Percentiles rank a stretch among this genome's conserved stretches.
phyloP scores from a whole-genome alignment of 2,329 filamentous ascomycete species.

The Rugonectria rugulosa region DNA sequence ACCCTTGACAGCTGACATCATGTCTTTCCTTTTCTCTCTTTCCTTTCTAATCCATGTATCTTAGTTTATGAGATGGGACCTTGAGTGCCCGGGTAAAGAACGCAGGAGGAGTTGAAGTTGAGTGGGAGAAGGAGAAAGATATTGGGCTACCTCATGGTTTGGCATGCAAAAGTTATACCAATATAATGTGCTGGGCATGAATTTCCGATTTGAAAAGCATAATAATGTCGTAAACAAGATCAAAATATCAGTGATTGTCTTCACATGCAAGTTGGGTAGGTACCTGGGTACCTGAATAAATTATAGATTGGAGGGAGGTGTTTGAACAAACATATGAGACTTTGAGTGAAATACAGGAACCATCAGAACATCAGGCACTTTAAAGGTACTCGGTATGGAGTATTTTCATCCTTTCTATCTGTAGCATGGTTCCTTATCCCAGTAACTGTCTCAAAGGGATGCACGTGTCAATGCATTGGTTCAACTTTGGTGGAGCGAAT shows the following conservation, averaged over 20 bases:
- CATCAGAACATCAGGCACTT: too few species aligned
- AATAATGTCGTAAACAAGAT: too few species aligned
- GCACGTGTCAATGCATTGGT: slow-evolving; percentile 34
- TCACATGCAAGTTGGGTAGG: too few species aligned
- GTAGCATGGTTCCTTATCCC: slow-evolving; percentile 14
- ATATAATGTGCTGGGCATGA: background rate
- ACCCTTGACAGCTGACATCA: slow-evolving; percentile 26
- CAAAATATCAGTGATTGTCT: too few species aligned
- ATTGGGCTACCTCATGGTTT: slow-evolving; percentile 2
- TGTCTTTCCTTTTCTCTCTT: slow-evolving; percentile 24
- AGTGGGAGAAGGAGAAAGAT: slow-evolving; percentile 9
- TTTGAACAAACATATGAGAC: too few species aligned
- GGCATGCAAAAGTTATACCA: background rate
- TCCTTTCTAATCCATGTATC: slow-evolving; percentile 18
- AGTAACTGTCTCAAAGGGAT: slow-evolving; percentile 24
- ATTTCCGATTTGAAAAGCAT: background rate
- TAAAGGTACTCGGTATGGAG: too few species aligned
- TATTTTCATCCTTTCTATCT: too few species aligned
- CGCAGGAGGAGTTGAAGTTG: slow-evolving; percentile 18
- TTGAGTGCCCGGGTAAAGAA: slow-evolving; percentile 10
- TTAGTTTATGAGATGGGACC: slow-evolving; percentile 26
- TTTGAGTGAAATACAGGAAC: too few species aligned
- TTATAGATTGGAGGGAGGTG: too few species aligned
- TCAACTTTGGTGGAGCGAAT: slow-evolving; percentile 7
- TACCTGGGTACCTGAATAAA: too few species aligned